Evolutionary conservation across 768 basidiomycete species (phyloP).

Genomic region (Russula sp.): DNA sequence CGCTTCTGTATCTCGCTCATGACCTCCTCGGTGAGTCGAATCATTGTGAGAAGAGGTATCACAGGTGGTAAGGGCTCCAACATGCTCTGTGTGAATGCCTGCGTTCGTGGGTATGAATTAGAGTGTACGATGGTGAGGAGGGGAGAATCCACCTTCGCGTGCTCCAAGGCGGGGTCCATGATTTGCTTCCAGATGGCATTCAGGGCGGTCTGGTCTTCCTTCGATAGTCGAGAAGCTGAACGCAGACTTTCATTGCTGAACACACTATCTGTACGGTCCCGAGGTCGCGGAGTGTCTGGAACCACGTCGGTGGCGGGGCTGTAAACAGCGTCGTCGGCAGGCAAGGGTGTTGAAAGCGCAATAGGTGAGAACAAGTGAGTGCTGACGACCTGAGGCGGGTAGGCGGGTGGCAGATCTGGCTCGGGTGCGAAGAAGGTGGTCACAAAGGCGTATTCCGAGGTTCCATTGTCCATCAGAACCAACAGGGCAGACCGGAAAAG

Average conservation of each 20-base stretch:
- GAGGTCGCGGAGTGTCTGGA: conserved; percentile 27
- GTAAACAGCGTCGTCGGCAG: conserved; percentile 25
- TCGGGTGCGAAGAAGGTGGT: conserved; percentile 64
- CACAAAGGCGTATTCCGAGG: conserved; percentile 86
- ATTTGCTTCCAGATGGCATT: conserved; percentile 84
- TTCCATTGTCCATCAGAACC: conserved; percentile 92
- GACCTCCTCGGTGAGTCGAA: conserved; percentile 80
- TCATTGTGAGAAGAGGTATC: conserved; percentile 80
- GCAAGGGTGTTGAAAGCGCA: conserved; percentile 22
- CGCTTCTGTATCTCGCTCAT: conserved; percentile 69
- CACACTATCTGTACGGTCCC: conserved; percentile 25
- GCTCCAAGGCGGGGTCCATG: conserved; percentile 85
- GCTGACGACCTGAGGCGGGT: conserved; percentile 14
- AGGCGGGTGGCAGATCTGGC: conserved; percentile 15
- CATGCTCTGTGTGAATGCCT: conserved; percentile 63
- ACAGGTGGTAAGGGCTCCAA: conserved; percentile 71
- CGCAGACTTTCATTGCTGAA: conserved; percentile 31
- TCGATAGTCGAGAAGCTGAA: conserved; percentile 28
- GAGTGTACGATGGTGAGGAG: not conserved
- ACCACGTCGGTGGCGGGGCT: conserved; percentile 44
- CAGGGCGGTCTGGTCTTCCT: conserved; percentile 53
- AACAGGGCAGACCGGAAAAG: conserved; percentile 79
- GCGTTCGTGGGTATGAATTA: not conserved
- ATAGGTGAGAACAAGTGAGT: conserved; percentile 35
- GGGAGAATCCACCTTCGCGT: conserved; percentile 52